phyloP scores from a whole-genome alignment of 1,284 basidiomycete genomes.

The Hymenochaete sp. region DNA sequence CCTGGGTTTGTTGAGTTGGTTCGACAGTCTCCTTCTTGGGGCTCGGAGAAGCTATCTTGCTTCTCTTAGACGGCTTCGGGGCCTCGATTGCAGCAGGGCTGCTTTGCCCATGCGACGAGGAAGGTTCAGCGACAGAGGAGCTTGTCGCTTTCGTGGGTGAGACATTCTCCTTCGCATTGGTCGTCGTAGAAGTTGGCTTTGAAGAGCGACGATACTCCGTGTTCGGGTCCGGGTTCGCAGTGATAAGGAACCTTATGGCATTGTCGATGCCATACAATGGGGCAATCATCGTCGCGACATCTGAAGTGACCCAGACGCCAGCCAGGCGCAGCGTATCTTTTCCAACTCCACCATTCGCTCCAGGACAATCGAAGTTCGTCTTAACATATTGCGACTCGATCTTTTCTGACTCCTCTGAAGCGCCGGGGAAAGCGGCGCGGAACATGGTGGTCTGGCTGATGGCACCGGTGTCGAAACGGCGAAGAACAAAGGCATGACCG shows the following conservation, averaged over 20 bases:
- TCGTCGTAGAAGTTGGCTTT: slow-evolving; percentile 19
- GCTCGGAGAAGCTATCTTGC: slow-evolving; percentile 44
- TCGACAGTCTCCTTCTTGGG: slow-evolving; percentile 2
- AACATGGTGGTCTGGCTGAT: slow-evolving; percentile 97
- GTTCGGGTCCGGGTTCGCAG: slow-evolving; percentile 70
- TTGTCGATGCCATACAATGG: slow-evolving; percentile 50
- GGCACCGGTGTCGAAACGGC: slow-evolving; percentile 92
- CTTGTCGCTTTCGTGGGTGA: slow-evolving; percentile 5
- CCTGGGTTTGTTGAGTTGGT: too few relatives aligned
- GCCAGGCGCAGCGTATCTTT: slow-evolving; percentile 65
- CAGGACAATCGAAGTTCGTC: slow-evolving; percentile 66
- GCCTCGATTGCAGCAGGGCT: slow-evolving; percentile 23
- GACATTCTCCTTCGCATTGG: slow-evolving; percentile 10
- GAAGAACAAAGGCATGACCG: slow-evolving; percentile 89
- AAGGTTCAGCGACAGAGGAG: too few relatives aligned
- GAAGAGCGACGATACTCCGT: slow-evolving; percentile 64
- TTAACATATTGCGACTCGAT: slow-evolving; percentile 83
- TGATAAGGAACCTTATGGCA: slow-evolving; percentile 59
- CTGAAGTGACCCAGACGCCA: slow-evolving; percentile 80
- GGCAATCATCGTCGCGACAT: slow-evolving; percentile 61
- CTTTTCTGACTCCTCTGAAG: slow-evolving; percentile 73
- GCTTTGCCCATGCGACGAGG: too few relatives aligned
- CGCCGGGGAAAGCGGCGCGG: slow-evolving; percentile 89
- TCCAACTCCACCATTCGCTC: slow-evolving; percentile 73
- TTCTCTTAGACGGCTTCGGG: slow-evolving; percentile 50